A percentile compares a stretch with the other conserved stretches of the same genome.
These are phyloP conservation scores for Amylocystis lapponica DNA, from an alignment of 768 basidiomycete species.

Conservation along the genomic window DNA sequence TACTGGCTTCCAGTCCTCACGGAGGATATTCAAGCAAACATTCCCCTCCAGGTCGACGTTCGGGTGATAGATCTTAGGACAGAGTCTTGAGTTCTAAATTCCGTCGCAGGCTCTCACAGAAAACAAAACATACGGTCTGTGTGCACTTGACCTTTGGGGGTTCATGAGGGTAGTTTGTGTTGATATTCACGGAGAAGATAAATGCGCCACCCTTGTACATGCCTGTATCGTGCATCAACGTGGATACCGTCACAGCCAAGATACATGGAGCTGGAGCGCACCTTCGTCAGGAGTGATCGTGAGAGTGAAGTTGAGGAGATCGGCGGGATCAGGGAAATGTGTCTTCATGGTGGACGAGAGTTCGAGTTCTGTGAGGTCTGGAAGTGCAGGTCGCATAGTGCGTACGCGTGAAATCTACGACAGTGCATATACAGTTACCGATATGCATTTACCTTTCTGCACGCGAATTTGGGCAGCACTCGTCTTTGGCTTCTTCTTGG, in stretches of 20 bases:
- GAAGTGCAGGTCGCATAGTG: neutral
- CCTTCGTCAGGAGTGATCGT: conserved; percentile 98
- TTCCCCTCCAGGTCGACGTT: conserved; percentile 98
- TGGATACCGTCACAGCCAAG: neutral
- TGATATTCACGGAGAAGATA: conserved; percentile 92
- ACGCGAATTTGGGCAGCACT: conserved; percentile 97
- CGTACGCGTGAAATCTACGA: too few species aligned
- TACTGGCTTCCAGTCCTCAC: conserved; percentile 99
- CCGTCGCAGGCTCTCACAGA: neutral
- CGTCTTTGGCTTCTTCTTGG: conserved; percentile 98
- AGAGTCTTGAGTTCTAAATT: neutral
- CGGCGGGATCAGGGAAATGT: conserved; percentile 82
- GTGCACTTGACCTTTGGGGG: conserved; percentile 98
- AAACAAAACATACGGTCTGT: conserved; percentile 61
- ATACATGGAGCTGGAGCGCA: conserved; percentile 30
- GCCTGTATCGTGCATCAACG: conserved; percentile 48
- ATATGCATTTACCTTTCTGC: conserved; percentile 77
- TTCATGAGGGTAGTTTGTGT: conserved; percentile 97
- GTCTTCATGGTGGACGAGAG: conserved; percentile 96
- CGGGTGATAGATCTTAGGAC: conserved; percentile 91
- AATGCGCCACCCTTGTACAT: conserved; percentile 98
- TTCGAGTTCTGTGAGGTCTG: conserved; percentile 96
- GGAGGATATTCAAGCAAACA: conserved; percentile 95
- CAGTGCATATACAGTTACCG: neutral
- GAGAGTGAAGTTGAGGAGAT: conserved; percentile 95